Base-by-base conservation (phyloP, 2,329 filamentous ascomycete genomes). In the Botrytis paeoniae region DNA sequence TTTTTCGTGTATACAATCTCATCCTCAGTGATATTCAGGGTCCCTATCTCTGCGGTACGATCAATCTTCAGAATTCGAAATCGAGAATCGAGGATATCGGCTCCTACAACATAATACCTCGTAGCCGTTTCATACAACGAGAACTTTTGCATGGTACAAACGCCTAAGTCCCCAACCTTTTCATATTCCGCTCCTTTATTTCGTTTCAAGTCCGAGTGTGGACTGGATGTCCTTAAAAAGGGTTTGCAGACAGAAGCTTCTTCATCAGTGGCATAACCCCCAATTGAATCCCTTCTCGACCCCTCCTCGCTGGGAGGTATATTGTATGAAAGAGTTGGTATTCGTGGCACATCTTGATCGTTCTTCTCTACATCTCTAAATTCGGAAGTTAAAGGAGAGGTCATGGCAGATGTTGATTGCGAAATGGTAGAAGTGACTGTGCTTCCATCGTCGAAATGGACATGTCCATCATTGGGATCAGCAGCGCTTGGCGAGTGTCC, bases 21-120 rank as follows among this genome's bases (percentile, higher is more conserved):
- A 84, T 99, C 96, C 82, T 99, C 96, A 22, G 92, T 92, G 78
- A 99, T 91, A 78, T 88, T 93, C 75, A 98, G 85, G 79, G 95
- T 93, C 76, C 86, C 93, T 80, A 87, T 88, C 77, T 95, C 93
- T 41, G 91, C 91, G 8, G 93, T 97, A 63, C 96, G 90, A 81
- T 98, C 95, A 78, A 99, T 97, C 82, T 98, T 98, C 80, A 99
- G 84, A 73, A 99, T 94, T 69, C 95, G 91, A 82, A 96, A 98
- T 39, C 92, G 90, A 79, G 89, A 92, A 82, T 98, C 96, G 77
- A 94, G 91, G 72, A 97, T 89, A 81, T 99, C 96, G 69, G 93
- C 92, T 22, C 96, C 96, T 29, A 98, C 94, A 76, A 99, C 92
- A 82, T 98, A 99, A 82, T 96, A 99, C 70, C 94, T 89, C 72